Evolutionary conservation across 805 yeast genomes (phyloP).

Genomic region (Yarrowia sp.): DNA sequence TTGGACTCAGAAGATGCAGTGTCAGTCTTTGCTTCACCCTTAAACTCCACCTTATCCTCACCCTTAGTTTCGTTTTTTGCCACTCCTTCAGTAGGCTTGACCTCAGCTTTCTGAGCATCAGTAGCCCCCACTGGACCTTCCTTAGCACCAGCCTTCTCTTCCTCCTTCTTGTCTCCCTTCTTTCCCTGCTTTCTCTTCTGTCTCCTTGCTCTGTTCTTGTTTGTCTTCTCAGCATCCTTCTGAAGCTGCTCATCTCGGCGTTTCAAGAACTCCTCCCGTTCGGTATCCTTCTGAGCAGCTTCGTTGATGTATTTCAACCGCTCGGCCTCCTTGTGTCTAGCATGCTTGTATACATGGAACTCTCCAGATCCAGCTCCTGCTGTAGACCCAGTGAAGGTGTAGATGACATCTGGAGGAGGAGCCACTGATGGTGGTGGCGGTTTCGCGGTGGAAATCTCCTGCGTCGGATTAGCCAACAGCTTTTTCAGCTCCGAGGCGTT

Average conservation of each 20-base stretch:
- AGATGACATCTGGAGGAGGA: slow-evolving; percentile 47
- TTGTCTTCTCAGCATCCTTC: slow-evolving; percentile 47
- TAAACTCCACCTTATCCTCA: no score
- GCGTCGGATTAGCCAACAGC: slow-evolving; percentile 36
- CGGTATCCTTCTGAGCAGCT: slow-evolving; percentile 43
- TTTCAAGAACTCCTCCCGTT: slow-evolving; percentile 45
- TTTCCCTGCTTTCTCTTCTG: slow-evolving; percentile 40
- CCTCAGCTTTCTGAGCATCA: background rate
- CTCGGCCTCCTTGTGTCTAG: slow-evolving; percentile 48
- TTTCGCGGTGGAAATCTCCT: slow-evolving; percentile 37
- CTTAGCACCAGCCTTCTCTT: no score
- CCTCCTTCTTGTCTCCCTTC: slow-evolving; percentile 1
- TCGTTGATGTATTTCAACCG: slow-evolving; percentile 45
- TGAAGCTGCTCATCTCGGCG: slow-evolving; percentile 39
- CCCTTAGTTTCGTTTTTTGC: background rate
- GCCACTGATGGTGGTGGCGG: slow-evolving; percentile 40
- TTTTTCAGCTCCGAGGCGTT: slow-evolving; percentile 32
- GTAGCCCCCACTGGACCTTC: no score
- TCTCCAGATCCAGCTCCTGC: slow-evolving; percentile 54
- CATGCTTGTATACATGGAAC: slow-evolving; percentile 50
- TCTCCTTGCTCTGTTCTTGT: slow-evolving; percentile 43
- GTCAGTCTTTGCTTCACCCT: background rate
- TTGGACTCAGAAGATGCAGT: background rate
- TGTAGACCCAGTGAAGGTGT: slow-evolving; percentile 48
- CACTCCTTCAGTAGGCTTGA: background rate